phyloP scores from a whole-genome alignment of 257 asterid species.

The Striga asiatica region DNA sequence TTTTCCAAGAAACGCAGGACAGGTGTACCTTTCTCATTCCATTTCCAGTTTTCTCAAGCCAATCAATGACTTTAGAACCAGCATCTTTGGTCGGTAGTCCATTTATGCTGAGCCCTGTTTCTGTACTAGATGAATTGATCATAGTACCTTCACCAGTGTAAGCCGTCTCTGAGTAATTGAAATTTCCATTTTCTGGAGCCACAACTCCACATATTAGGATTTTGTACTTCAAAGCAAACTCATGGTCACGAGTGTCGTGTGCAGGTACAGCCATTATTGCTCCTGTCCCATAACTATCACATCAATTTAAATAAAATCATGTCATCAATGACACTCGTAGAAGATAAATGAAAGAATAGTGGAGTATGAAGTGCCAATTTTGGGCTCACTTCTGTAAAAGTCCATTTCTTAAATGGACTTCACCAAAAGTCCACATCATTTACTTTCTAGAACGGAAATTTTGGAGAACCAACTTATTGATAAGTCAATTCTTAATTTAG shows the following conservation, averaged over 20 bases:
- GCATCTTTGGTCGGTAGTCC: slow-evolving; percentile 69
- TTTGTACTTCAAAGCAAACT: slow-evolving; percentile 74
- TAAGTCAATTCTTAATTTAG: too few species aligned
- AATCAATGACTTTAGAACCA: slow-evolving; percentile 60
- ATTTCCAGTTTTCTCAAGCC: slow-evolving; percentile 72
- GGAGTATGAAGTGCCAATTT: too few species aligned
- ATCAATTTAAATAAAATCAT: slow-evolving; percentile 14
- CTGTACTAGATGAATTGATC: slow-evolving; percentile 68
- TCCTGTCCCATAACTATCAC: slow-evolving; percentile 94
- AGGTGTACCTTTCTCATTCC: slow-evolving; percentile 72
- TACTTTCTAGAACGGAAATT: too few species aligned
- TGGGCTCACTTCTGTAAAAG: too few species aligned
- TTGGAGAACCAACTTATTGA: too few species aligned
- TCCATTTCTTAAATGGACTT: too few species aligned
- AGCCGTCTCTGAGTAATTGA: slow-evolving; percentile 40
- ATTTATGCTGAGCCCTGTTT: slow-evolving; percentile 70
- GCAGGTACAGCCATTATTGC: slow-evolving; percentile 99
- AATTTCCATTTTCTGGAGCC: slow-evolving; percentile 47
- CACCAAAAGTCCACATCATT: too few species aligned
- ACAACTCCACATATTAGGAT: slow-evolving; percentile 73
- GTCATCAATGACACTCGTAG: slow-evolving; percentile 7
- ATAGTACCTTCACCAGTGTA: slow-evolving; percentile 73
- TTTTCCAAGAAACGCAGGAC: too few species aligned
- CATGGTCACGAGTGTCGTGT: slow-evolving; percentile 93
- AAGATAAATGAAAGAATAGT: too few species aligned